Percentiles rank a stretch among this genome's conserved stretches.
Evolutionary conservation across 441 rosid species (phyloP).

Genomic region (Pelargonium myrrhifolium): DNA sequence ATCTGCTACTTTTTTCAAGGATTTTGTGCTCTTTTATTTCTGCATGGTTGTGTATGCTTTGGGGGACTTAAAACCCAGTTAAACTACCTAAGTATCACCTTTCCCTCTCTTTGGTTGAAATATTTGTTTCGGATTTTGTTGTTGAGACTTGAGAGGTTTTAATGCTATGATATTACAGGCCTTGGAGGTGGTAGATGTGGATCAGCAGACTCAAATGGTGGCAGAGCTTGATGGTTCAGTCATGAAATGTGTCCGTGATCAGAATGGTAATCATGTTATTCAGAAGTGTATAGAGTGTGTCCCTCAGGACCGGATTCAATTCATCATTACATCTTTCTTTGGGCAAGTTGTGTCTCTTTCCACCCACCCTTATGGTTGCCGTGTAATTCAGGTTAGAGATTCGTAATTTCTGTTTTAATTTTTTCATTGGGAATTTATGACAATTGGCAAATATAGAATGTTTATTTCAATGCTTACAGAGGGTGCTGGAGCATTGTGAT

Average conservation of each 20-base stretch:
- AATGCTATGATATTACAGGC: constrained; percentile 36
- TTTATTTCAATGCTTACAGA: constrained; percentile 40
- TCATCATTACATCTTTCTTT: constrained; percentile 60
- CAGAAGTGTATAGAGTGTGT: constrained; percentile 81
- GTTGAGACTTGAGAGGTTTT: constrained; percentile 2
- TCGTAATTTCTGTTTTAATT: not conserved
- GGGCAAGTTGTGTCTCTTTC: constrained; percentile 72
- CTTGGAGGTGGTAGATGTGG: constrained; percentile 80
- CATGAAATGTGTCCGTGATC: constrained; percentile 85
- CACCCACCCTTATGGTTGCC: constrained; percentile 84
- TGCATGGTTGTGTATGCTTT: not conserved
- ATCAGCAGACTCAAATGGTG: constrained; percentile 82
- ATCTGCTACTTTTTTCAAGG: not conserved
- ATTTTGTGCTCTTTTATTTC: not conserved
- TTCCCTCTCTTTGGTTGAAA: not conserved
- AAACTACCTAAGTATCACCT: not conserved
- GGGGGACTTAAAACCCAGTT: not conserved
- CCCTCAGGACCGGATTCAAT: constrained; percentile 70
- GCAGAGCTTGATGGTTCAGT: constrained; percentile 75
- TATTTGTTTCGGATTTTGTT: not conserved
- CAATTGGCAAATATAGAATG: not conserved
- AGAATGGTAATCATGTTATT: constrained; percentile 87
- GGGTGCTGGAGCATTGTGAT: constrained; percentile 75
- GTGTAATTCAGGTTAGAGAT: constrained; percentile 67
- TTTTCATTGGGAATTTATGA: constrained; percentile 1